phyloP scores from a whole-genome alignment of 768 basidiomycete species.

The Xerocomellus chrysenteron region DNA sequence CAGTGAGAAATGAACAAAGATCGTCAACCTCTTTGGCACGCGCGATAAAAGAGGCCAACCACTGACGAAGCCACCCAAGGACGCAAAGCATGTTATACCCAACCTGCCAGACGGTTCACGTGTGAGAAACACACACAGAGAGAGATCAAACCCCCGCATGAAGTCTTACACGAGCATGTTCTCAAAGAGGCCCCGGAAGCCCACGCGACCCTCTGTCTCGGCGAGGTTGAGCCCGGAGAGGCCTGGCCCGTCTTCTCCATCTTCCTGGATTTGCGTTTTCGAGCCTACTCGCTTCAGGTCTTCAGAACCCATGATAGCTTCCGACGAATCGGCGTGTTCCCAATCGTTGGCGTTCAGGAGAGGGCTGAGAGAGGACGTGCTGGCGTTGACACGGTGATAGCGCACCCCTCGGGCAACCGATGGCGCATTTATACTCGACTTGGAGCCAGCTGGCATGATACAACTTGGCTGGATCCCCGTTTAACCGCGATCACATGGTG shows the following conservation, averaged over 20 bases:
- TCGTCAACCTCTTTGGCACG: background rate
- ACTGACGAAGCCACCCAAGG: constrained; percentile 34
- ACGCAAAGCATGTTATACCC: constrained; percentile 33
- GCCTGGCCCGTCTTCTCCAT: background rate
- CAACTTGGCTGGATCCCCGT: background rate
- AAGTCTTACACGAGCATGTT: constrained; percentile 28
- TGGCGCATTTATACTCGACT: constrained; percentile 16
- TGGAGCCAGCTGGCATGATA: background rate
- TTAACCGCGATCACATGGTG: background rate
- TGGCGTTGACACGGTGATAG: constrained; percentile 6
- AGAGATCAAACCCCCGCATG: background rate
- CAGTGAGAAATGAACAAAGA: background rate
- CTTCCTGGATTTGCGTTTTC: background rate
- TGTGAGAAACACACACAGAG: background rate
- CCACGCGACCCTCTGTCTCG: constrained; percentile 20
- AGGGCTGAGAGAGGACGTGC: constrained; percentile 16
- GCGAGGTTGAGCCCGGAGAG: constrained; percentile 11
- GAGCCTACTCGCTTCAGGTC: background rate
- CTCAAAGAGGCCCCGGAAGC: constrained; percentile 29
- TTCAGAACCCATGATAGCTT: constrained; percentile 12
- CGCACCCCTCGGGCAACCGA: background rate
- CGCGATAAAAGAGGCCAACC: background rate
- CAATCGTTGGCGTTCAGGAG: constrained; percentile 4
- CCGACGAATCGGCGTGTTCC: background rate
- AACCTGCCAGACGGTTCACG: constrained; percentile 15